phyloP scores from a whole-genome alignment of 2,329 filamentous ascomycete genomes.

The Sporothrix pseudoabietina region DNA sequence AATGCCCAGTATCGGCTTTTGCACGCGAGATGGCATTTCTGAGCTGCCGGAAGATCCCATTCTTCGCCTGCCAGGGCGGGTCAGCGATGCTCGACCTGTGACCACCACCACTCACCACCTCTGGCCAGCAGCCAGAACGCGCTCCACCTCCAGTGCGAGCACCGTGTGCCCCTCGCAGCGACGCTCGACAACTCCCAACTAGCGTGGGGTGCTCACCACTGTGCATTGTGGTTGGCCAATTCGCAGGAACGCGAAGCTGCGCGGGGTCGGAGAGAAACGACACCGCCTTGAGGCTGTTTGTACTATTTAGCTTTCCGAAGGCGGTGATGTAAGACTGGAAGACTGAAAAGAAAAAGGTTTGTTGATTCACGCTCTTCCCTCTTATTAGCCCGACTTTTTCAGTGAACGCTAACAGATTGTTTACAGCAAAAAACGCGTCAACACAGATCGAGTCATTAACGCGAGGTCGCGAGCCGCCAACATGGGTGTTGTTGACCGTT shows the following conservation, averaged over 20 bases:
- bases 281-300: background rate
- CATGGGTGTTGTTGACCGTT: background rate
- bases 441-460: background rate
- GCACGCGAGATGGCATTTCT: background rate
- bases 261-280: background rate
- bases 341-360: background rate
- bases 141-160: constrained; percentile 22
- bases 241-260: background rate
- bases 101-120: background rate
- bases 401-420: background rate
- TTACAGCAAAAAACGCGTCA: constrained; percentile 4
- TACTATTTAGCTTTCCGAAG: background rate
- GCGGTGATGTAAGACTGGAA: constrained; percentile 6
- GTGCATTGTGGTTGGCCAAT: constrained; percentile 31
- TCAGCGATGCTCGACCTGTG: no score
- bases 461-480: background rate
- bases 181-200: background rate
- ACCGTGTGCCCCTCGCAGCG: constrained; percentile 19
- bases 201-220: constrained; percentile 19
- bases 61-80: background rate
- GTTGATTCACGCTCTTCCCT: constrained; percentile 5
- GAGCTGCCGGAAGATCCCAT: constrained; percentile 5
- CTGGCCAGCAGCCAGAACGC: background rate
- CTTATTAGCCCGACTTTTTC: background rate
- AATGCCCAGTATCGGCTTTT: constrained; percentile 19